Evolutionary conservation across 371 early-diverging fungal species (phyloP), one percentile per base, ranked within the genome.

Genomic region (Synchytrium microbalum): DNA sequence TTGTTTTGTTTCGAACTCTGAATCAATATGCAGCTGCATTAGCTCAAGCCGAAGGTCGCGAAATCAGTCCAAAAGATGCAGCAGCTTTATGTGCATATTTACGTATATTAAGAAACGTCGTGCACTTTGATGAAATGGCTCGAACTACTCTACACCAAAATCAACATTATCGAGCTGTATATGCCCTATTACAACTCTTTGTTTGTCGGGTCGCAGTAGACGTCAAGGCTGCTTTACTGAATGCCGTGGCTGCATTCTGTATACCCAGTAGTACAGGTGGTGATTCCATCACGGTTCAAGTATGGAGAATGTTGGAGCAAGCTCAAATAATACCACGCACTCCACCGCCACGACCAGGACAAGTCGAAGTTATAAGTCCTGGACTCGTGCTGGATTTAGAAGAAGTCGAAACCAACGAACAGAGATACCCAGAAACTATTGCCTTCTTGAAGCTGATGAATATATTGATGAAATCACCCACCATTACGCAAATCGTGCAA

Each of bases 351-450:
- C 60, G 64, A 68, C 27, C 72, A 25, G 29, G 38, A 3, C 31
- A 67, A 8, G 19, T 19, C 10, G 14, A 46, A 55, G 61, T 16
- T 32, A 54, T 58, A 54, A 66, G 30, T 65, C 61, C 58, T 65
- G 69, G 29, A 10, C 24, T 59, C 3, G 32, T 72, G 33, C 55
- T 14, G 32, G 92, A 92, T 68, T 72, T 92, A 64, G 86, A 88
- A 56, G 90, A 91, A 67, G 79, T 85, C 16, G 93, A 92, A 71
- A 71, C 85, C 0, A 67, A 77, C 0, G 82, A 75, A 31, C 86
- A 88, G 62, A 80, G 84, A 0, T 97, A 89, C 68, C 86, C 90
- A 0, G 91, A 92, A 72, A 94, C 93, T 0, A 67, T 87, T 10
- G 87, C 95, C 0, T 88, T 93, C 64, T 69, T 93, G 10, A 73